Evolutionary conservation across 495 filamentous ascomycete genomes (phyloP).

Genomic region (Amniculicola lignicola): DNA sequence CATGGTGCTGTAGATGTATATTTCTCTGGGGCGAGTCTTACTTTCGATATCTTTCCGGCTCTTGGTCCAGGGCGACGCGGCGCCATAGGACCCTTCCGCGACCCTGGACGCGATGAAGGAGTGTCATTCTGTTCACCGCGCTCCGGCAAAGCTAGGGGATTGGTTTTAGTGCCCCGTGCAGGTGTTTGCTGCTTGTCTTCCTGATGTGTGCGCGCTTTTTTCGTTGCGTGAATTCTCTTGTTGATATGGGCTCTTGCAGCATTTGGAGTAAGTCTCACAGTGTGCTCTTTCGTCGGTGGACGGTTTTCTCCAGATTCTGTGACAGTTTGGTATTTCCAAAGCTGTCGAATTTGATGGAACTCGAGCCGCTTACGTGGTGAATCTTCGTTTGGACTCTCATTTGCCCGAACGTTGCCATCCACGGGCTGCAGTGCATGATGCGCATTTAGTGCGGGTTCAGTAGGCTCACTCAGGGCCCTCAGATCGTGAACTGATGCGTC

Average conservation of each 20-base stretch:
- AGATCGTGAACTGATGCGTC: too few species aligned
- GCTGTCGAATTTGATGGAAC: background rate
- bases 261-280: conserved; percentile 2
- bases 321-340: background rate
- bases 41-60: too few species aligned
- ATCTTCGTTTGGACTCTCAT: background rate
- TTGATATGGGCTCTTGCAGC: conserved; percentile 18
- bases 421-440: conserved; percentile 11
- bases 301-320: conserved; percentile 19
- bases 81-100: background rate
- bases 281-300: conserved; percentile 7
- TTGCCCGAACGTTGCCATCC: conserved; percentile 16
- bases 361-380: conserved; percentile 12
- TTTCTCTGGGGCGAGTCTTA: background rate
- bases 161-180: background rate
- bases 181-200: background rate
- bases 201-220: background rate
- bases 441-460: background rate
- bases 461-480: conserved; percentile 25
- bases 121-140: background rate
- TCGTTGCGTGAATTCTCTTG: background rate
- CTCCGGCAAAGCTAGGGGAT: too few species aligned
- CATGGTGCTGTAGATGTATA: background rate
- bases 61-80: background rate
- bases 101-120: background rate